phyloP scores from a whole-genome alignment of 73 alveolate genomes.

The Tetrahymena thermophila region DNA sequence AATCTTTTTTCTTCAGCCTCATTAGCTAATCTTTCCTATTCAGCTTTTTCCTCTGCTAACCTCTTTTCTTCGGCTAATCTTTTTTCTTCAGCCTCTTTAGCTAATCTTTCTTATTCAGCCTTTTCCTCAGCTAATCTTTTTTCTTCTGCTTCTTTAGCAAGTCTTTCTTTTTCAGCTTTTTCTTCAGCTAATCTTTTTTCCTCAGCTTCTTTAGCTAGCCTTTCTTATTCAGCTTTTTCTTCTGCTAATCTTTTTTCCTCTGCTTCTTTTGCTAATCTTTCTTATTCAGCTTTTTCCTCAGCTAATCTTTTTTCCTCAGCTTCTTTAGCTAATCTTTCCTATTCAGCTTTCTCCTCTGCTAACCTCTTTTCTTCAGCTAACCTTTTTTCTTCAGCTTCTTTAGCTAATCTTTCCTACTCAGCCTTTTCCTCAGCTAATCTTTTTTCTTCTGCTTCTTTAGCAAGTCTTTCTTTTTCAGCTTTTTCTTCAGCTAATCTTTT shows the following conservation, averaged over 20 bases:
- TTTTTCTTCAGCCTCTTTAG: neutral
- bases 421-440: neutral
- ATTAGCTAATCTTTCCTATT: neutral
- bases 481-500: neutral
- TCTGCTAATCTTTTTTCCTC: neutral
- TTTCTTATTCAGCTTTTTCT: too few species aligned
- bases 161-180: too few species aligned
- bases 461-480: neutral
- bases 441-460: neutral
- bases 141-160: too few species aligned
- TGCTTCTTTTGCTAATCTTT: neutral
- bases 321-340: neutral
- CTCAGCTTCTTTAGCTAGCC: too few species aligned
- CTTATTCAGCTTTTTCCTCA: neutral
- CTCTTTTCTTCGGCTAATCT: neutral
- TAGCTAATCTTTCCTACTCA: neutral
- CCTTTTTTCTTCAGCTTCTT: neutral
- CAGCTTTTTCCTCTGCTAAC: neutral
- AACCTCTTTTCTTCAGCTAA: neutral
- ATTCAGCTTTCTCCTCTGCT: neutral
- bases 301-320: neutral
- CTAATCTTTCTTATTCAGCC: neutral
- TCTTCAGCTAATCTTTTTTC: too few species aligned
- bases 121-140: neutral
- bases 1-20: neutral